Conservation (phyloP, 208 protist genomes). For the Leishmania tarentolae region DNA sequence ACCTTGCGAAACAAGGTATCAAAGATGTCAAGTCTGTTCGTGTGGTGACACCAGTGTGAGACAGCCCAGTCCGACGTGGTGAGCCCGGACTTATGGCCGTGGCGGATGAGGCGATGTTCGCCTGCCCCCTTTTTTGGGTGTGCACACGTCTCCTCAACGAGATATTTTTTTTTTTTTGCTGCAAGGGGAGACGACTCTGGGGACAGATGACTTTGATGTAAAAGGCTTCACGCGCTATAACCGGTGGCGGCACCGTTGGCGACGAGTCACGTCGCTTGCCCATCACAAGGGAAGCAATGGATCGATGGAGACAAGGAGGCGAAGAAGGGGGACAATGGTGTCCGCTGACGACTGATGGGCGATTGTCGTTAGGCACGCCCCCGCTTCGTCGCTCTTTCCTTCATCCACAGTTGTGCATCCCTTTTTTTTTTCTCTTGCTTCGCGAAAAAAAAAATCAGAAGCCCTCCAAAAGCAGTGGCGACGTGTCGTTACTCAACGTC, state of each 20-base stretch:
- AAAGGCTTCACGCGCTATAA: background rate
- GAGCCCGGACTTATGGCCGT: background rate
- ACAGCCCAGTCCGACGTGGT: background rate
- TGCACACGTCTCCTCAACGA: background rate
- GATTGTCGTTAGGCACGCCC: background rate
- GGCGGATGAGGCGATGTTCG: background rate
- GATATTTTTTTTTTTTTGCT: background rate
- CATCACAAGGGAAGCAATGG: background rate
- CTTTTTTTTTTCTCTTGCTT: background rate
- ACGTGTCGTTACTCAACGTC: background rate
- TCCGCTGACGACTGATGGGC: too few species aligned
- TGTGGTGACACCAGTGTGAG: slow-evolving; percentile 26
- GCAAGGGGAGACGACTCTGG: background rate
- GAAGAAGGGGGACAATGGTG: background rate
- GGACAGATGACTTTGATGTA: background rate
- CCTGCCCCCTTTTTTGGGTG: background rate
- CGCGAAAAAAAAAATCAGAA: background rate
- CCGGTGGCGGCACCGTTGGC: background rate
- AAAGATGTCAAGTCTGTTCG: slow-evolving; percentile 81
- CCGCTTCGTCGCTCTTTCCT: background rate
- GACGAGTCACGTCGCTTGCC: background rate
- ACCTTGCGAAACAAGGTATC: slow-evolving; percentile 79
- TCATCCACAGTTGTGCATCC: background rate
- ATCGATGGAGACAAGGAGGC: background rate
- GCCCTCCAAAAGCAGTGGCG: too few species aligned